Conservation (phyloP, 140 eudicot genomes). For the Eryngium alpinum region DNA sequence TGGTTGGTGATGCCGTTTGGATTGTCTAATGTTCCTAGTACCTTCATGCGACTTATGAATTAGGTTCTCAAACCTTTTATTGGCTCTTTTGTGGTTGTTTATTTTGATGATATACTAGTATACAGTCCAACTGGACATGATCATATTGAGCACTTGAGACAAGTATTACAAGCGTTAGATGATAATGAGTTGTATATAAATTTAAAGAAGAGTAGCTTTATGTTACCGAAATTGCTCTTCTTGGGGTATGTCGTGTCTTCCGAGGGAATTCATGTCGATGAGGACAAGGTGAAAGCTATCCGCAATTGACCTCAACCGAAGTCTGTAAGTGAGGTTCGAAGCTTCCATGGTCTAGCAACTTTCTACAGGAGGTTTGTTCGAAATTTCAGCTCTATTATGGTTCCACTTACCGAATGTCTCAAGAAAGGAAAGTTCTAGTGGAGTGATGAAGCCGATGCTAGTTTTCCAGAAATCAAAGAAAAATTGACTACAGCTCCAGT, state of each 20-base stretch:
- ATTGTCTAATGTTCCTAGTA: background rate
- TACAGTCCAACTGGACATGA: background rate
- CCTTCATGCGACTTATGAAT: background rate
- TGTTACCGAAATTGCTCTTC: background rate
- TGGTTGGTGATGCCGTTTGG: background rate
- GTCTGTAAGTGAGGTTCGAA: background rate
- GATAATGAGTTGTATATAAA: background rate
- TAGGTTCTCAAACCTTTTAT: background rate
- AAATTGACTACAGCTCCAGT: background rate
- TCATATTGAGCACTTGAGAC: background rate
- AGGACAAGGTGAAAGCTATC: background rate
- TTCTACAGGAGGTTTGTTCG: background rate
- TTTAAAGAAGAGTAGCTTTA: background rate
- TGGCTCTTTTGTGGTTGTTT: background rate
- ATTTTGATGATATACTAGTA: background rate
- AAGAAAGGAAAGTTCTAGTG: background rate
- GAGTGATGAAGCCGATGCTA: background rate
- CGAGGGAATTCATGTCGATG: background rate
- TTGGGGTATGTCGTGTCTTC: background rate
- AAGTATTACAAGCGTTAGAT: background rate
- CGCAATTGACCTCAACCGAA: background rate
- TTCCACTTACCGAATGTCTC: background rate
- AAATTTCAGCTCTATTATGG: background rate
- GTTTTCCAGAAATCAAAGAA: background rate
- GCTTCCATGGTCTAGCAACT: background rate